A percentile compares a stretch with the other conserved stretches of the same genome.
Evolutionary conservation across 768 basidiomycete genomes (phyloP).

Genomic region (Hypsizygus marmoreus): DNA sequence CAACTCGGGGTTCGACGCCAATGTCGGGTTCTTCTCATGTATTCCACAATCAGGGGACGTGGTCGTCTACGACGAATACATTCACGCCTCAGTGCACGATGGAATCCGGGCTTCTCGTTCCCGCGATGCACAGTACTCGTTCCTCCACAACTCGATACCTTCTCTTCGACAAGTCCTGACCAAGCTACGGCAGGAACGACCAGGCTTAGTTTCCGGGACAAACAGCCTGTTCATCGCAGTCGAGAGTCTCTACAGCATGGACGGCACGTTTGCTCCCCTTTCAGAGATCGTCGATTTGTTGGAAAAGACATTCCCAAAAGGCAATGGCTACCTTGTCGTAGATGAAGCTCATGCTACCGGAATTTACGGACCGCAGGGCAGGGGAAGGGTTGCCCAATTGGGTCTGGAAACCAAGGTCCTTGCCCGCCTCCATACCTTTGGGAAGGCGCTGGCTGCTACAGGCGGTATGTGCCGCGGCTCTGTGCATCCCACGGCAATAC

Average conservation of each 20-base stretch:
- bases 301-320: conserved; percentile 58
- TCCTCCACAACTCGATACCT: conserved; percentile 71
- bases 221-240: conserved; percentile 75
- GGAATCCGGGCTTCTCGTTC: conserved; percentile 75
- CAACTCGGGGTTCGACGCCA: conserved; percentile 94
- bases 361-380: conserved; percentile 77
- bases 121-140: conserved; percentile 41
- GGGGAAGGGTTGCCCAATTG: conserved; percentile 70
- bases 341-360: conserved; percentile 97
- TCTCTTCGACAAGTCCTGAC: conserved; percentile 49
- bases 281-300: conserved; percentile 61
- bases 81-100: conserved; percentile 91
- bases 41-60: conserved; percentile 79
- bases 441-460: conserved; percentile 83
- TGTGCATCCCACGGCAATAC: not conserved
- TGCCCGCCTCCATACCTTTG: conserved; percentile 87
- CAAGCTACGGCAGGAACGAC: conserved; percentile 38
- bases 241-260: conserved; percentile 94
- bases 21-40: conserved; percentile 81
- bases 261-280: conserved; percentile 87
- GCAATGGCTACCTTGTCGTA: conserved; percentile 75
- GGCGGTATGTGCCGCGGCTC: conserved; percentile 67
- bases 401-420: conserved; percentile 74
- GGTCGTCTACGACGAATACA: conserved; percentile 81
- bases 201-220: conserved; percentile 38